A percentile compares a stretch with the other conserved stretches of the same genome.
Conservation (phyloP, 805 yeast species). For the Ogataea wickerhamii region DNA sequence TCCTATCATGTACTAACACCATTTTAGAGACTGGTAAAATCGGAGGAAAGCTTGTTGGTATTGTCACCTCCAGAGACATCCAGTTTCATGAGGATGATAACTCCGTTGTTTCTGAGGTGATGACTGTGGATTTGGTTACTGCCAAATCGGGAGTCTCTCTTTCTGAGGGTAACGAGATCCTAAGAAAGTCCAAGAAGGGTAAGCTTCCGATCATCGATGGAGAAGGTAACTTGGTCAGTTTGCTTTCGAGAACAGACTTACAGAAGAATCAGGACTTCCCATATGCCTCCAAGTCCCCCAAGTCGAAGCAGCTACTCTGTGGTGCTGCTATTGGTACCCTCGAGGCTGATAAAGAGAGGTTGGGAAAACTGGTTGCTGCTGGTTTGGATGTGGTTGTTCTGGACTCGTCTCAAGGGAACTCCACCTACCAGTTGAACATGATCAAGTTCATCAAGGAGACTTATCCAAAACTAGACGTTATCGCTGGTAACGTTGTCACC, state of each 20-base stretch:
- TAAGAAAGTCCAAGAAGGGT: constrained; percentile 94
- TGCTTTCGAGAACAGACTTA: constrained; percentile 93
- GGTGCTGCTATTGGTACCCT: constrained; percentile 99
- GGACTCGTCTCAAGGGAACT: constrained; percentile 98
- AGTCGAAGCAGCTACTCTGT: constrained; percentile 92
- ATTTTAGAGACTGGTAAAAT: constrained; percentile 74
- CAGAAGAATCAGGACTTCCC: constrained; percentile 95
- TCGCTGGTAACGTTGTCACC: constrained; percentile 98
- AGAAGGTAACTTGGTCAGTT: constrained; percentile 71
- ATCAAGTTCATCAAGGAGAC: constrained; percentile 83
- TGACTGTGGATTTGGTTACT: constrained; percentile 87
- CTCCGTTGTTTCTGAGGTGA: constrained; percentile 65
- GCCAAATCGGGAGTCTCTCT: constrained; percentile 80
- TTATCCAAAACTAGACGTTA: constrained; percentile 76
- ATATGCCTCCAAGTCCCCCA: constrained; percentile 86
- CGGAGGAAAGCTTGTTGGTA: constrained; percentile 90
- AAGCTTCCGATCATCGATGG: constrained; percentile 90
- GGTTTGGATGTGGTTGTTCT: constrained; percentile 95
- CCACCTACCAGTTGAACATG: constrained; percentile 91
- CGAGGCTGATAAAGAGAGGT: constrained; percentile 82
- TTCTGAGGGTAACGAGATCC: constrained; percentile 82
- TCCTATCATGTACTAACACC: too few relatives aligned
- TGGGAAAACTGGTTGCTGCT: constrained; percentile 81
- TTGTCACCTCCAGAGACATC: constrained; percentile 93
- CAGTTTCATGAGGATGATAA: constrained; percentile 83